A percentile compares a stretch with the other conserved stretches of the same genome.
These are phyloP conservation scores for Cyanidiococcus yangmingshanensis DNA, from an alignment of 23 red algal genomes.

Conservation along the genomic window DNA sequence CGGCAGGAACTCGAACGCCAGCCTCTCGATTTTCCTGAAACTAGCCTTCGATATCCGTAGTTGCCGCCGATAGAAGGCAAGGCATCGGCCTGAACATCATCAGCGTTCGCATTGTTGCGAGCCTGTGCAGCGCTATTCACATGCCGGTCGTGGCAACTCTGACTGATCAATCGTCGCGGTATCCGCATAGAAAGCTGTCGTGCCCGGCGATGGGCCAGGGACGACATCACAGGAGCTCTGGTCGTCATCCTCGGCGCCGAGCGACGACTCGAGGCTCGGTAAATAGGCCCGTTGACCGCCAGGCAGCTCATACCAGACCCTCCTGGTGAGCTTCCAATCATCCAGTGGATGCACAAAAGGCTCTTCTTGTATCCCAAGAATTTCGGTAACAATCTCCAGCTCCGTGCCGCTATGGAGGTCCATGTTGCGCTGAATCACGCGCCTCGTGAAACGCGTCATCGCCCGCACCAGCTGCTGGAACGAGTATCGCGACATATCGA, in stretches of 20 bases:
- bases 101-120: too few relatives aligned
- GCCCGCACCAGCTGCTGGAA: constrained; percentile 6
- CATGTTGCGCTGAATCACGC: not conserved
- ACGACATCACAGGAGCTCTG: too few relatives aligned
- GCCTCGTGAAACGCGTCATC: constrained; percentile 3
- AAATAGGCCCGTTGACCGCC: constrained; percentile 2
- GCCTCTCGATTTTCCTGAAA: too few relatives aligned
- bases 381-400: not conserved
- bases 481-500: not conserved
- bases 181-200: too few relatives aligned
- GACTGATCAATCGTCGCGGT: not conserved
- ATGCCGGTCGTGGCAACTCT: not conserved
- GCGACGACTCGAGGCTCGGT: not conserved
- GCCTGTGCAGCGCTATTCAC: not conserved
- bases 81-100: too few relatives aligned
- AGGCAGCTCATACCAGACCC: constrained; percentile 8
- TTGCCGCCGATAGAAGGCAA: too few relatives aligned
- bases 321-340: not conserved
- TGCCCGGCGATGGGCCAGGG: too few relatives aligned
- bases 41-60: too few relatives aligned
- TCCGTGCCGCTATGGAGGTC: not conserved
- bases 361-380: constrained; percentile 10
- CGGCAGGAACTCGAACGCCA: too few relatives aligned
- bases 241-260: not conserved
- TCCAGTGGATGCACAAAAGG: constrained; percentile 2